These are phyloP conservation scores for Datura wrightii DNA, from an alignment of 257 asterid genomes.

Conservation along the genomic window DNA sequence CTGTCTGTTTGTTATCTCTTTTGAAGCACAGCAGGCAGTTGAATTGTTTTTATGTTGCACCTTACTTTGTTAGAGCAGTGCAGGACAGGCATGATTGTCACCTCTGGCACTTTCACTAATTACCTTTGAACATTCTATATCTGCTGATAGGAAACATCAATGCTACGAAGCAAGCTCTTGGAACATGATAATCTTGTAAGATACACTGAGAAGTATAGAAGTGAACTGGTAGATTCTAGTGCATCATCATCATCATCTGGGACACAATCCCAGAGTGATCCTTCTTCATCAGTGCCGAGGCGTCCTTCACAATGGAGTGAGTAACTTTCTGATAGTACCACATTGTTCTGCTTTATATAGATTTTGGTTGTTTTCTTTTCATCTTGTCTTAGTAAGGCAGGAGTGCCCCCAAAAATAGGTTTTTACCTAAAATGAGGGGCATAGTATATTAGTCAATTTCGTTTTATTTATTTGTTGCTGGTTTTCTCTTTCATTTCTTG, in stretches of 20 bases:
- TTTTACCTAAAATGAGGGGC: no score
- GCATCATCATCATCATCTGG: constrained; percentile 55
- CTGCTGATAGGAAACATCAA: constrained; percentile 75
- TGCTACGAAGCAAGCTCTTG: constrained; percentile 77
- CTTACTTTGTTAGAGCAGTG: neutral
- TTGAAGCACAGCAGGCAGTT: neutral
- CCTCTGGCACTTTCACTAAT: neutral
- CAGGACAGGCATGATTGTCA: neutral
- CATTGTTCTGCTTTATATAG: constrained; percentile 3
- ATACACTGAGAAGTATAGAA: constrained; percentile 74
- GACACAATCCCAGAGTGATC: constrained; percentile 55
- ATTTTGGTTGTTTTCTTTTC: neutral
- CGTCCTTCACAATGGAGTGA: constrained; percentile 80
- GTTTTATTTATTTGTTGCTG: no score
- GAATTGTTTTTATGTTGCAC: neutral
- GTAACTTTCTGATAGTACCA: constrained; percentile 38
- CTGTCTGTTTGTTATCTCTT: neutral
- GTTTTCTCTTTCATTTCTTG: neutral
- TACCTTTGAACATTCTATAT: neutral
- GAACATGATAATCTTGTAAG: constrained; percentile 72
- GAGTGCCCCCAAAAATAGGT: no score
- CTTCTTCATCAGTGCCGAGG: constrained; percentile 70
- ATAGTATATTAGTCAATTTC: no score
- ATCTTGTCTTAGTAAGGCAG: no score
- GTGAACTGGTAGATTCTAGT: constrained; percentile 60